A percentile compares a stretch with the other conserved stretches of the same genome.
Conservation (phyloP, 2,329 filamentous ascomycete species). For the Ceratocystis huliohia region DNA sequence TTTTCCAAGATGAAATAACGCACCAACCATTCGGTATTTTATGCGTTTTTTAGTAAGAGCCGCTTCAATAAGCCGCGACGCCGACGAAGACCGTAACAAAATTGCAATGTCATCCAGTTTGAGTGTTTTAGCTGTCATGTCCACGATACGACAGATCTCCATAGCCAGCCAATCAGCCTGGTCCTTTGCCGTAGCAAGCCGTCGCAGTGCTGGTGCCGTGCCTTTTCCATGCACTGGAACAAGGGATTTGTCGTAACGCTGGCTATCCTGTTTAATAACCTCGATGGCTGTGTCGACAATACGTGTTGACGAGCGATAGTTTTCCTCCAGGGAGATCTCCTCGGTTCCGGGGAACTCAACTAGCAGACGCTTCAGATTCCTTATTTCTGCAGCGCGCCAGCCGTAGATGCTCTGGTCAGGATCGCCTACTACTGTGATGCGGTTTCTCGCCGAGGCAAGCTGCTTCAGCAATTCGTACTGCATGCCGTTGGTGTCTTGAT, state of each 20-base stretch:
- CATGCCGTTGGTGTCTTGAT: slow-evolving; percentile 90
- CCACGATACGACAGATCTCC: slow-evolving; percentile 60
- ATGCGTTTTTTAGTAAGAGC: slow-evolving; percentile 69
- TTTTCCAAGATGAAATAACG: neutral
- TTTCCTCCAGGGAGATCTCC: slow-evolving; percentile 78
- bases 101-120: slow-evolving; percentile 70
- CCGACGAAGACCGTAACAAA: slow-evolving; percentile 66
- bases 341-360: slow-evolving; percentile 63
- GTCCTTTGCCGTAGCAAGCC: slow-evolving; percentile 51
- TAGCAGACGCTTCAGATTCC: slow-evolving; percentile 70
- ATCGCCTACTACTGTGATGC: slow-evolving; percentile 92
- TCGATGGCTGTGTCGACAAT: slow-evolving; percentile 70
- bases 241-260: slow-evolving; percentile 66
- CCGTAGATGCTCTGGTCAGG: slow-evolving; percentile 97
- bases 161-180: slow-evolving; percentile 84
- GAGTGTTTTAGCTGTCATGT: slow-evolving; percentile 62
- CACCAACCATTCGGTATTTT: slow-evolving; percentile 78
- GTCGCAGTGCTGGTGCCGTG: slow-evolving; percentile 66
- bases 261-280: slow-evolving; percentile 81
- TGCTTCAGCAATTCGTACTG: slow-evolving; percentile 92
- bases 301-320: slow-evolving; percentile 80
- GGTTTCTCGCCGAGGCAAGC: slow-evolving; percentile 56
- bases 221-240: slow-evolving; percentile 70
- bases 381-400: slow-evolving; percentile 84
- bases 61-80: slow-evolving; percentile 78